Conservation (phyloP, 2,329 filamentous ascomycete species). For the Diplodia mutila region DNA sequence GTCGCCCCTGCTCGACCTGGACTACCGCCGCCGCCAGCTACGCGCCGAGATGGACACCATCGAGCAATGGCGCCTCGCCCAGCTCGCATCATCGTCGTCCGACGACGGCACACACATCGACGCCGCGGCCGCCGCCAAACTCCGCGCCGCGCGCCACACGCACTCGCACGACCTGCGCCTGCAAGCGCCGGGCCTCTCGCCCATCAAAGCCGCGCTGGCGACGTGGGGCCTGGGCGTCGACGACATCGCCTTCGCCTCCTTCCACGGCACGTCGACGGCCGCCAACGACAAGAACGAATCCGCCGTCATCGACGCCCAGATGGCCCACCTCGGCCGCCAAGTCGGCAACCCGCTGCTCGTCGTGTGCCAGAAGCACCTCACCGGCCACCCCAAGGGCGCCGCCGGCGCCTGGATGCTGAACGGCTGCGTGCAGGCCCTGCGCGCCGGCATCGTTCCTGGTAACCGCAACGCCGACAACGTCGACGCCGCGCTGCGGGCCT, state of each 20-base stretch:
- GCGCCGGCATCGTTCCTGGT: constrained; percentile 39
- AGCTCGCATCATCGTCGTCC: not conserved
- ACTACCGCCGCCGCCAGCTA: constrained; percentile 35
- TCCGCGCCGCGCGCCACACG: not conserved
- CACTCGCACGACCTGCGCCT: constrained; percentile 38
- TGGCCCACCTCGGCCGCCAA: constrained; percentile 41
- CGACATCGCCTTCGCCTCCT: constrained; percentile 44
- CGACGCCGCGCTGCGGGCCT: constrained; percentile 34
- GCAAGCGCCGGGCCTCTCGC: constrained; percentile 36
- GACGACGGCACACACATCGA: not conserved
- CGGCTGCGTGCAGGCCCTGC: constrained; percentile 43
- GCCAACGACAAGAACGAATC: constrained; percentile 48
- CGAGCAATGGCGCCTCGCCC: too few relatives aligned
- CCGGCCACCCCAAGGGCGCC: constrained; percentile 46
- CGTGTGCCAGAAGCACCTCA: constrained; percentile 45
- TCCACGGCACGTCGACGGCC: constrained; percentile 48
- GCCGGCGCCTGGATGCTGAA: constrained; percentile 47
- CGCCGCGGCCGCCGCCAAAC: not conserved
- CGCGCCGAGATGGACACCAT: too few relatives aligned
- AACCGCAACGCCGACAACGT: constrained; percentile 47
- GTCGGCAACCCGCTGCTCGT: constrained; percentile 40
- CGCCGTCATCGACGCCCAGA: constrained; percentile 41
- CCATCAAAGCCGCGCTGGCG: constrained; percentile 41
- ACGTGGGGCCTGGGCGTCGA: constrained; percentile 44
- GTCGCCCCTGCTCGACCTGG: constrained; percentile 36